Evolutionary conservation across 306 rosid genomes (phyloP), one percentile per base, ranked within the genome.

Genomic region (Malus domestica): DNA sequence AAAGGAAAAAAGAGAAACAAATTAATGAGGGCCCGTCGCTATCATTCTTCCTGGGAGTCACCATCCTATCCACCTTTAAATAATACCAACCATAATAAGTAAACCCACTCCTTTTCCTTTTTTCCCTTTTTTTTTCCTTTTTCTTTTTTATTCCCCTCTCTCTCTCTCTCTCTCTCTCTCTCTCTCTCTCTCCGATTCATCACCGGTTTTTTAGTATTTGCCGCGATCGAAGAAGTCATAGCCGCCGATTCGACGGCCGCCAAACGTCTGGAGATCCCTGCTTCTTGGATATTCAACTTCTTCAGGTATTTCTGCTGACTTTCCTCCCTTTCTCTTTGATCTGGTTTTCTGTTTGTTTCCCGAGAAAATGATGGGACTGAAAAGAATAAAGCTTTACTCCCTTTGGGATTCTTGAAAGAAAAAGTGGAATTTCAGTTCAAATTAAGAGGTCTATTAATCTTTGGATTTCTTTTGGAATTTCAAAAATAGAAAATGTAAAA

Each of bases 251-350:
- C 57, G 64, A 79, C 74, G 78, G 67, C 64, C 38, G 78, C 82
- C 83, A 44, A 75, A 76, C 74, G 68, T 75, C 87, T 68, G 89
- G 71, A 69, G 80, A 68, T 83, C 83, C 61, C 27, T 44, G 10
- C 23, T 42, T 22, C 18, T 22, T 25, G 62, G 38, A 6, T 46
- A 51, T 44, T 46, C 60, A 22, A 58, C 76, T 55, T 86, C 42
- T n/a, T 29, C 33, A 20, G 87, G 87, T 87, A 81, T 58, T 65
- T 15, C 11, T 1, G 67, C 52, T 9, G 4, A 19, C 13, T 45
- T 70, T 74, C 40, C n/a, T 78, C 12, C 46, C 15, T 38, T 57
- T 62, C 59, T 55, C 71, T 70, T 82, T 87, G 93, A 89, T 87
- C 96, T 83, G 81, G 42, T 72, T 84, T 74, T 15, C 20, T 40